Base-by-base conservation (phyloP, 257 asterid species). In the Scutellaria barbata region DNA sequence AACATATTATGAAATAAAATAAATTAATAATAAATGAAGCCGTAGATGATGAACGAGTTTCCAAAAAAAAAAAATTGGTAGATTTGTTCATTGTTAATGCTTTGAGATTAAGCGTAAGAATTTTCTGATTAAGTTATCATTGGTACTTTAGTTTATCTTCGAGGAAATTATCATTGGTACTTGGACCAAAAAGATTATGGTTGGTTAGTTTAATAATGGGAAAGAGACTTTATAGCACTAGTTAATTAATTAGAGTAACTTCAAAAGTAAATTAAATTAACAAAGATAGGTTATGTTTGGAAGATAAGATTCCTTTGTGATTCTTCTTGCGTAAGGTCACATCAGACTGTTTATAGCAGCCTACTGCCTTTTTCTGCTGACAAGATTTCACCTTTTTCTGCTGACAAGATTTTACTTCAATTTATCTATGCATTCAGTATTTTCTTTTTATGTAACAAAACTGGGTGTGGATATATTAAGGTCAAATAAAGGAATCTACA, bases 301-400 rank as follows among this genome's bases (percentile, higher is more conserved):
- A 62, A 39, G 77, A 52, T 63, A 63, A 56, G 73, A 57, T 56
- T 71, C 30, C 30, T 69, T 69, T 22, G 18, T 30, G 20, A 57
- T 12, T 46, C 33, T 46, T 69, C 33, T 62, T 12, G 69, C 37
- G 20, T n/a, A 51, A 71, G 45, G 69, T 71, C 74, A 50, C 52
- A 50, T 71, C 74, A 64, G 7, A 22, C 63, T 22, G 69, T 70
- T 76, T 62, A 61, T 72, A 7, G 35, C 5, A 47, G 6, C 47
- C 56, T 22, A 30, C 17, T 76, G 18, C n/a, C 63, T 63, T 69
- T 76, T 51, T 1, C 65, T 22, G 25, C 25, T 22, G 25, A 22
- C 25, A 43, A 10, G 4, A 43, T 30, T 30, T 30, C 3, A 30
- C 5, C 63, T 63, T 69, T 76, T 51, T 1, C 65, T 22, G 25